Base-by-base conservation (phyloP, 2,329 filamentous ascomycete genomes). In the Exophiala calicioides region DNA sequence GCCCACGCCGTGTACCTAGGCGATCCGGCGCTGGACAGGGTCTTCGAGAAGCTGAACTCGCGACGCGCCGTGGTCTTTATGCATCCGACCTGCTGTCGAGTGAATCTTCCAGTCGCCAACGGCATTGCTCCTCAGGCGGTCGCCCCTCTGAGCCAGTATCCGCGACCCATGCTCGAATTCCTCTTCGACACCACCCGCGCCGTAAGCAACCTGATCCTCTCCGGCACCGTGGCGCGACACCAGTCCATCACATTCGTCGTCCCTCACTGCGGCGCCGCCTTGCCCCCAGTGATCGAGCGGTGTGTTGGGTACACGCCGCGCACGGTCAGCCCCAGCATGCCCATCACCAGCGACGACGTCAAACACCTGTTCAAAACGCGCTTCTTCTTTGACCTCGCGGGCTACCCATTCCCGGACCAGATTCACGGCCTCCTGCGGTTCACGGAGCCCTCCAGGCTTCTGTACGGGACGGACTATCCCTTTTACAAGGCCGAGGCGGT, bases 381-480 rank as follows among this genome's bases (percentile, higher is more conserved):
- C 5, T 55, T 55, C 36, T 55, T 43, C 21, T 55, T 55, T 29
- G 52, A 55, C 23, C 23, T 55, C 13, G 52, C 52, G 10, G 52
- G 52, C 4, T 45, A 43, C n/a, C 48, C 52, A 13, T 52, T 49
- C 13, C 52, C 47, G 3, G 52, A 55, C 19, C 52, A 52, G 27
- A 45, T 55, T 5, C 68, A 71, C 41, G 75, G 72, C 1, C 60
- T 78, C 44, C 58, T 79, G 12, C 58, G 70, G 9, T 66, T 70
- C 0, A 66, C 71, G 5, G 63, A 67, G 3, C 63, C 70, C 40
- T 61, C 68, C n/a, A 65, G 66, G 34, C 43, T 80, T 24, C 36
- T 79, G 45, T 80, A 78, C 63, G 77, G 77, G 3, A 76, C 68
- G 45, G 76, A 80, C 54, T 80, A 69, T 47, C 75, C 76, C n/a